phyloP scores from a whole-genome alignment of 2,329 filamentous ascomycete genomes.

The Paraphoma sp. region DNA sequence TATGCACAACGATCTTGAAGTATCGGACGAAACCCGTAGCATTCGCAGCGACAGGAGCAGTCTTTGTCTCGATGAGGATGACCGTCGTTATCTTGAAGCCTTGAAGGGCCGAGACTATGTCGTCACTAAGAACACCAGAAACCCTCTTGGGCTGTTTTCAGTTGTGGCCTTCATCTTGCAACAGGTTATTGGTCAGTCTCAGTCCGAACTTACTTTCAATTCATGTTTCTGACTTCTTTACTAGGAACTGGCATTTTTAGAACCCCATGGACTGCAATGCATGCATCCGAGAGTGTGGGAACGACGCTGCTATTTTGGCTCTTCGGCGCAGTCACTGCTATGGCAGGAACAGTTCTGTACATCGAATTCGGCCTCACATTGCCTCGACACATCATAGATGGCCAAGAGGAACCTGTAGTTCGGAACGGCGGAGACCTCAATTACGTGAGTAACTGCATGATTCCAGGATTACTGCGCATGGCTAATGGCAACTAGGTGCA shows the following conservation, averaged over 20 bases:
- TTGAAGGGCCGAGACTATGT: conserved; percentile 13
- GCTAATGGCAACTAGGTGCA: conserved; percentile 2
- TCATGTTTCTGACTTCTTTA: background rate
- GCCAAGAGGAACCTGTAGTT: conserved; percentile 17
- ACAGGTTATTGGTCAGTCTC: conserved; percentile 16
- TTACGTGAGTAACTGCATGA: conserved; percentile 13
- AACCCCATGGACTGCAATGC: conserved; percentile 21
- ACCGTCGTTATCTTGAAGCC: conserved; percentile 5
- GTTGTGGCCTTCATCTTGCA: conserved; percentile 22
- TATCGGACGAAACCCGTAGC: conserved; percentile 3
- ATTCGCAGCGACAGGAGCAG: conserved; percentile 9
- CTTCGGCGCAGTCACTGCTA: conserved; percentile 14
- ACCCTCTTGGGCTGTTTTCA: conserved; percentile 16
- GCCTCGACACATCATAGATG: conserved; percentile 24
- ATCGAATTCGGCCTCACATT: conserved; percentile 28
- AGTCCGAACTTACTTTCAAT: background rate
- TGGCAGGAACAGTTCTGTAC: conserved; percentile 19
- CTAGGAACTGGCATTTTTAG: conserved; percentile 25
- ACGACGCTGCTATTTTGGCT: conserved; percentile 24
- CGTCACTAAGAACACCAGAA: conserved; percentile 15
- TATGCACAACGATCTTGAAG: background rate
- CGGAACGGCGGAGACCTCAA: conserved; percentile 31
- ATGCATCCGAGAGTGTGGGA: conserved; percentile 22
- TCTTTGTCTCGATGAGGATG: conserved; percentile 5
- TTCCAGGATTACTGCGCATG: conserved; percentile 4